Percentiles rank a stretch among this genome's conserved stretches.
phyloP scores from a whole-genome alignment of 2,329 filamentous ascomycete species.

The Monilinia laxa region DNA sequence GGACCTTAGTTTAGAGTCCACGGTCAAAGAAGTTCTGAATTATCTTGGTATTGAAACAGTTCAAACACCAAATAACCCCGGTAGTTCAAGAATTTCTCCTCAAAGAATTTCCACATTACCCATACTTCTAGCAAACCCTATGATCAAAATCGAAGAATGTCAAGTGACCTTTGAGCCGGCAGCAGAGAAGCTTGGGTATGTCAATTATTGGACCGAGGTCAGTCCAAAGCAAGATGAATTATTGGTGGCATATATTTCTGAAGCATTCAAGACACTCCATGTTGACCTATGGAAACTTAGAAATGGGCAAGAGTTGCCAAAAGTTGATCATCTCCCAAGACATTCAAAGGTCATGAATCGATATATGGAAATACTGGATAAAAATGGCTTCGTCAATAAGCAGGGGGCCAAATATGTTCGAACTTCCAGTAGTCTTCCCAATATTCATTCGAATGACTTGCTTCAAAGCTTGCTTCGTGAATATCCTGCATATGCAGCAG shows the following conservation, averaged over 20 bases:
- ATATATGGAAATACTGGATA: constrained; percentile 38
- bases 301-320: constrained; percentile 30
- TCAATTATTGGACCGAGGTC: constrained; percentile 10
- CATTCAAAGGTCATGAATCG: constrained; percentile 36
- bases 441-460: neutral
- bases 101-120: neutral
- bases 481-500: constrained; percentile 40
- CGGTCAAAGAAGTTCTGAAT: constrained; percentile 4
- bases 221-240: constrained; percentile 7
- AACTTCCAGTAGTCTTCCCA: constrained; percentile 13
- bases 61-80: neutral
- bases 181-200: constrained; percentile 1
- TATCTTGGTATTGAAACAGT: neutral
- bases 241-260: constrained; percentile 34
- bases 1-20: constrained; percentile 5
- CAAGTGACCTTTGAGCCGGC: constrained; percentile 5
- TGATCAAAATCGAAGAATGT: neutral
- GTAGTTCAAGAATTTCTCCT: too few species aligned
- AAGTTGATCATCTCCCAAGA: constrained; percentile 29
- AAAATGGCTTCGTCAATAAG: constrained; percentile 26
- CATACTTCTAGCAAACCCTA: neutral
- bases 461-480: constrained; percentile 31
- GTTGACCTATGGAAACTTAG: constrained; percentile 31
- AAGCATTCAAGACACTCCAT: constrained; percentile 38
- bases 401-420: constrained; percentile 15